Base-by-base conservation (phyloP, 768 basidiomycete species). In the Mycena filopes region DNA sequence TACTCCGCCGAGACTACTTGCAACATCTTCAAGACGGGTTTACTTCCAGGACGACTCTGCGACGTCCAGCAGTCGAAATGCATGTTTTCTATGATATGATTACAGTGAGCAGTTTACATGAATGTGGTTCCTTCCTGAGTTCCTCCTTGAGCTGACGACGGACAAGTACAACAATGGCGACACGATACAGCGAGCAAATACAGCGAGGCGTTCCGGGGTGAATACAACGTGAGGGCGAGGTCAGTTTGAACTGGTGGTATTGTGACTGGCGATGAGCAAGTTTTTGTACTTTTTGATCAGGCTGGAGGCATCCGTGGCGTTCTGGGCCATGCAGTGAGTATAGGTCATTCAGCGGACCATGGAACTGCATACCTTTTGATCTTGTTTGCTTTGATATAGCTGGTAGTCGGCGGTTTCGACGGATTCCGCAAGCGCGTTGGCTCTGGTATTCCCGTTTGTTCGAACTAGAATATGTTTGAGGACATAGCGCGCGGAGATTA, bases 381-480 rank as follows among this genome's bases (percentile, higher is more conserved):
- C 72, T 55, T 77, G 69, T 48, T 75, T 74, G 58, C 76, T 70
- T 63, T 78, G 72, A 61, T 80, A 75, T 9, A 83, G 69, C 41
- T 78, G 77, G 33, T 50, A 29, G 50, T 79, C 71, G 23, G 81
- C 82, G 36, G 74, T 67, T 60, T 73, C 77, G 28, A 76, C 73
- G 57, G 76, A 77, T 16, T 71, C 63, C 11, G 68, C 74, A 12
- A 80, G 68, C 4, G 74, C 78, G 15, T 69, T 63, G 36, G 76
- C 66, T 25, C 81, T 77, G 54, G 63, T 60, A 25, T 56, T 41
- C 33, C 72, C 72, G 55, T 75, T 73, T 31, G 60, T 41, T 63
- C 72, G 68, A 41, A 79, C 77, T 83, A 66, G 10, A 41, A 43
- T 43, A 63, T 42, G 29, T 40, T 11, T 40, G 21, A 48, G 38